Conservation (phyloP, 306 rosid species). For the Cajanus cajan region DNA sequence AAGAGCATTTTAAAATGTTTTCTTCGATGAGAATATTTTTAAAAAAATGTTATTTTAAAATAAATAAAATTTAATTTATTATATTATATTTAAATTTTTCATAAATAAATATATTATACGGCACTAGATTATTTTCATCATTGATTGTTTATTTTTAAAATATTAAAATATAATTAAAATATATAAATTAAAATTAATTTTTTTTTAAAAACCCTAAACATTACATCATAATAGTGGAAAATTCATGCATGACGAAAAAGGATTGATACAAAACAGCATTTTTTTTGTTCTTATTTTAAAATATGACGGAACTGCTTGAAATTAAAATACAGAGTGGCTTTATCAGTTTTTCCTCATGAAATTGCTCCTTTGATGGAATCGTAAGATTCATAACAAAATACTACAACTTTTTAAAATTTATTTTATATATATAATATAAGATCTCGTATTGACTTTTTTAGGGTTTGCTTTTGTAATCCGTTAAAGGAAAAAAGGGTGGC, state of each 20-base stretch:
- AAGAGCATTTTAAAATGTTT: too few species aligned
- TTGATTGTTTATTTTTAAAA: too few species aligned
- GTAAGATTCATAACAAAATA: not conserved
- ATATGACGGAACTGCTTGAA: not conserved
- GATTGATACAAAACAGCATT: too few species aligned
- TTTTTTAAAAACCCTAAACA: too few species aligned
- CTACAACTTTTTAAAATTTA: not conserved
- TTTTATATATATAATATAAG: not conserved
- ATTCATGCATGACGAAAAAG: not conserved
- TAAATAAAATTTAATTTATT: too few species aligned
- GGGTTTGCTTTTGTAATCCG: not conserved
- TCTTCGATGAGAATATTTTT: too few species aligned
- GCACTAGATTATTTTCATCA: too few species aligned
- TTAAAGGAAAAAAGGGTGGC: not conserved
- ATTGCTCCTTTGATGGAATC: not conserved
- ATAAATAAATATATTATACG: too few species aligned
- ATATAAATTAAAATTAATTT: not conserved
- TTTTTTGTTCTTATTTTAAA: not conserved
- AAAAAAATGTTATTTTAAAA: too few species aligned
- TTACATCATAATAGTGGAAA: too few species aligned
- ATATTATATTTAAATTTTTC: too few species aligned
- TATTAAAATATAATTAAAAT: not conserved
- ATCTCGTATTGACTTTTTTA: not conserved
- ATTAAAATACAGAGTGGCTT: not conserved
- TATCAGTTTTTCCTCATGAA: not conserved